Base-by-base conservation (phyloP, 2,329 filamentous ascomycete genomes). In the Exophiala bonariae region DNA sequence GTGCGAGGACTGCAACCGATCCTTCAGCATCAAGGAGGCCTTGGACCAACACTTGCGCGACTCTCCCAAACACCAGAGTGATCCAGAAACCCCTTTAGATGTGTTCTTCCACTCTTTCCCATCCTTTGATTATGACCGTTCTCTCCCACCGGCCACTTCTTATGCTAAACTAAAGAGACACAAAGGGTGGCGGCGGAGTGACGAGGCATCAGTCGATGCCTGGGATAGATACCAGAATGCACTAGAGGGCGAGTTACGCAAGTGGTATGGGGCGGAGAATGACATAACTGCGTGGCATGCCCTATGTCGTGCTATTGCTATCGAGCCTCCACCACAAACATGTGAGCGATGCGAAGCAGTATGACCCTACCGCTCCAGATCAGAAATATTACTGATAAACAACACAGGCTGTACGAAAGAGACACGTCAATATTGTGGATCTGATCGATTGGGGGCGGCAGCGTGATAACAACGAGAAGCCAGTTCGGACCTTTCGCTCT, bases 111-210 rank as follows among this genome's bases (percentile, higher is more conserved):
- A n/a, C 9, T 31, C 56, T 56, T 59, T 59, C 55, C 47, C 50
- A 55, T 49, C 36, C 18, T 60, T 61, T 44, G 40, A 55, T 50
- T 61, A 61, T 58, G 19, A 59, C 47, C 55, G 52, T 57, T 59
- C 53, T 59, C 55, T 59, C 16, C 48, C 54, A 44, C 58, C 45
- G 52, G 58, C 54, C 49, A 61, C 57, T 40, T 63, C 58, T 32
- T 62, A 57, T 55, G 47, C 59, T 43, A 59, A 54, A 33, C 57
- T 61, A 43, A 55, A 23, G 45, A 47, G 36, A 52, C 55, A 62
- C 28, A 35, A 36, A 36, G 33, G 33, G 10, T 36, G 33, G 33
- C 33, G 33, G 33, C 33, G 33, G 8, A 16, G 33, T 18, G 33
- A 36, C 9, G 33, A 9, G 8, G 33, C 17, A 16, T 36, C 33